Evolutionary conservation across 2,329 filamentous ascomycete species (phyloP), one percentile per base, ranked within the genome.

Genomic region (Diatrype stigma): DNA sequence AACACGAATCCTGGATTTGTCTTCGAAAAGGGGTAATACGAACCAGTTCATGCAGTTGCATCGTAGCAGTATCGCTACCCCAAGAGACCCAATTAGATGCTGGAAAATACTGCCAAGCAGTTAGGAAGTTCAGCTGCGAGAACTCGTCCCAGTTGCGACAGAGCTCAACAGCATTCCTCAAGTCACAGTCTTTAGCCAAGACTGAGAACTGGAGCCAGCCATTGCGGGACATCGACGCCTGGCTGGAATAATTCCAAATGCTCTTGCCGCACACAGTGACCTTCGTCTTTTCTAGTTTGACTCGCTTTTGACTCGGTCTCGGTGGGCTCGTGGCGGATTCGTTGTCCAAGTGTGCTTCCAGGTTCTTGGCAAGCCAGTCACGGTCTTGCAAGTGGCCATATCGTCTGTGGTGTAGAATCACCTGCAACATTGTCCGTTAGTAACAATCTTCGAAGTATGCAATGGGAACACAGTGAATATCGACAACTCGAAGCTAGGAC

Each of bases 131-230:
- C 19, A 79, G 60, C 55, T 77, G 71, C 49, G 70, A 76, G 56
- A 78, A 75, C 56, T 78, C 76, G 38, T 75, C 70, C 75, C 74
- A 78, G 58, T 74, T 74, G 23, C 74, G 69, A 55, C 75, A 78
- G 11, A 78, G 66, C n/a, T 68, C 60, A 21, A 76, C 67, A 3
- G 72, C 74, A 42, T 76, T 67, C 45, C 67, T 65, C 4, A 79
- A 66, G 45, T 65, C 61, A 48, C 73, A 76, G 47, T 75, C 72
- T 58, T 75, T 77, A 2, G 75, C 74, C 56, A 78, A 70, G 53
- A 78, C 66, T 21, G 71, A 75, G 58, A 78, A 79, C 30, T 78
- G 75, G 21, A 75, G 64, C 76, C 75, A 79, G 3, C 75, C 75
- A 26, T 72, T 70, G 48, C 74, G 66, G 45, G 65, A 70, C 67